Evolutionary conservation across 306 rosid genomes (phyloP).

Genomic region (cucumber (Cucumis sativus)): DNA sequence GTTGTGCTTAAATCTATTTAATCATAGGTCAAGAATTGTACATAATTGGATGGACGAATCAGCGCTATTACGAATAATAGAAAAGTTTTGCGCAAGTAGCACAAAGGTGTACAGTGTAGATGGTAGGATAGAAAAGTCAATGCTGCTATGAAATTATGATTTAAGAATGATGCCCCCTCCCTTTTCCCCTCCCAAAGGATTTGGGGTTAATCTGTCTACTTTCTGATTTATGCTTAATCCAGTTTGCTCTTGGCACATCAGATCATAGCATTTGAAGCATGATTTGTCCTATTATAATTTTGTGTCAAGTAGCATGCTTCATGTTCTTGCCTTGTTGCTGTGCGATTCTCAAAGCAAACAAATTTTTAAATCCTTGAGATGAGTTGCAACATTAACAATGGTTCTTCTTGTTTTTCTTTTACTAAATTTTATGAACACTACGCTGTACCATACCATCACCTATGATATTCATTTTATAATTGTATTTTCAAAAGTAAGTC

Average conservation of each 20-base stretch:
- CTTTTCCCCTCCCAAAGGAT: neutral
- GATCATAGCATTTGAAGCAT: too few species aligned
- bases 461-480: too few species aligned
- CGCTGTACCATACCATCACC: too few species aligned
- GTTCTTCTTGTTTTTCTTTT: too few species aligned
- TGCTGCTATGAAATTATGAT: too few species aligned
- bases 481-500: too few species aligned
- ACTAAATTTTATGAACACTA: too few species aligned
- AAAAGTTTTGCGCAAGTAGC: too few species aligned
- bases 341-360: neutral
- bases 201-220: neutral
- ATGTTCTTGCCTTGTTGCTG: neutral
- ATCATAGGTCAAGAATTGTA: neutral
- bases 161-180: too few species aligned
- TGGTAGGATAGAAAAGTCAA: too few species aligned
- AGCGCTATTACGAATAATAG: neutral
- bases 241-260: neutral
- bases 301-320: neutral
- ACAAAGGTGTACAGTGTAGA: too few species aligned
- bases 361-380: neutral
- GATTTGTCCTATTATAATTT: neutral
- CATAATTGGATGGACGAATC: neutral
- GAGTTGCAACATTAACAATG: neutral
- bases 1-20: neutral
- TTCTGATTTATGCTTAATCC: neutral